Conservation (phyloP, 306 rosid species). For the Coriaria nepalensis region DNA sequence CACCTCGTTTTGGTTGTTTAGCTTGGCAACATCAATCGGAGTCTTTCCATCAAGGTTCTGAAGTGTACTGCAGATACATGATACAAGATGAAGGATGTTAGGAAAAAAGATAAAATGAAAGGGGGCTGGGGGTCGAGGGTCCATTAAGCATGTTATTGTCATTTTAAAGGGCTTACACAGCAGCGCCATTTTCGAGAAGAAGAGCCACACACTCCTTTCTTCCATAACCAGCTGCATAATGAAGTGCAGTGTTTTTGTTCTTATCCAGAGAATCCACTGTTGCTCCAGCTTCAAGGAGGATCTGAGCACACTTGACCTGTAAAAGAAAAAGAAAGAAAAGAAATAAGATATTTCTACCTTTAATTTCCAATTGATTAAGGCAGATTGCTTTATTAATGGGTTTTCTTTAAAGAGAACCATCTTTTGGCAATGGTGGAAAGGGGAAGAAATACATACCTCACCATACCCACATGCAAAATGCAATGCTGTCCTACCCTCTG, state of each 20-base stretch:
- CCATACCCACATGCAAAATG: slow-evolving; percentile 99
- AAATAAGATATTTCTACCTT: not conserved
- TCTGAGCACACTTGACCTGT: slow-evolving; percentile 93
- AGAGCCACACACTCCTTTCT: slow-evolving; percentile 95
- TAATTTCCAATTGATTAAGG: not conserved
- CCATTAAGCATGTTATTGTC: too few species aligned
- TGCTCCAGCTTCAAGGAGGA: slow-evolving; percentile 92
- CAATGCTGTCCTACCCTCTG: slow-evolving; percentile 95
- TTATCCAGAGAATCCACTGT: slow-evolving; percentile 88
- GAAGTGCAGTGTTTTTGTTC: slow-evolving; percentile 95
- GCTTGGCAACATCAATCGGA: slow-evolving; percentile 92
- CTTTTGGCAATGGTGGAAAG: not conserved
- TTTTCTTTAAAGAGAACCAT: not conserved
- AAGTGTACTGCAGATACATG: slow-evolving; percentile 57
- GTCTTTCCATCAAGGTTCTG: slow-evolving; percentile 97
- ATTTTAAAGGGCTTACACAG: slow-evolving; percentile 54
- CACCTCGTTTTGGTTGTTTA: slow-evolving; percentile 82
- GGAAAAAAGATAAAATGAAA: not conserved
- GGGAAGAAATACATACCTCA: slow-evolving; percentile 46
- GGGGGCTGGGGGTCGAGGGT: too few species aligned
- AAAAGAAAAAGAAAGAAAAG: slow-evolving; percentile 17
- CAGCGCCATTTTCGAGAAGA: slow-evolving; percentile 83
- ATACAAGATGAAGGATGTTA: not conserved
- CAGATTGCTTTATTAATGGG: not conserved
- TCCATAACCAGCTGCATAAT: slow-evolving; percentile 99